phyloP scores from a whole-genome alignment of 108 stramenopile species.

The Skeletonema costatum region DNA sequence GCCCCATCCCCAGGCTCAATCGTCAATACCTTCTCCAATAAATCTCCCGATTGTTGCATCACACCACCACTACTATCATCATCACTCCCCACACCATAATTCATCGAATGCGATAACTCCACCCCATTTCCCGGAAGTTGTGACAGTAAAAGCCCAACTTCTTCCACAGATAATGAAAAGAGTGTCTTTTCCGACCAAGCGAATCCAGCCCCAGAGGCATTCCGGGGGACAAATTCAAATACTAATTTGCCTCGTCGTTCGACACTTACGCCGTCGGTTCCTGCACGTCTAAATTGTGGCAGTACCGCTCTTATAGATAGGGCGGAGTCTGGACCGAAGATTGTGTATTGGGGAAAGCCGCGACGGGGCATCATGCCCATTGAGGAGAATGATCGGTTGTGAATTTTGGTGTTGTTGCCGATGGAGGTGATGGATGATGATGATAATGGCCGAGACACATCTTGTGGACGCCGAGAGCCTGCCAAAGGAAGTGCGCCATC shows the following conservation, averaged over 20 bases:
- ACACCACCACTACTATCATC: conserved; percentile 8
- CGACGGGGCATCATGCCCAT: conserved; percentile 33
- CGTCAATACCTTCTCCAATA: conserved; percentile 60
- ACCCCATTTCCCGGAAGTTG: conserved; percentile 51
- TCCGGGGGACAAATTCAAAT: conserved; percentile 56
- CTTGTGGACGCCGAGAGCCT: not conserved
- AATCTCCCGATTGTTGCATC: conserved; percentile 28
- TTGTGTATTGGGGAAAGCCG: conserved; percentile 59
- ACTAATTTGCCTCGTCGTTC: conserved; percentile 58
- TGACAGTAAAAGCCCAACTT: conserved; percentile 53
- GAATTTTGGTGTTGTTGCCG: not conserved
- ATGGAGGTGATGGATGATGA: not conserved
- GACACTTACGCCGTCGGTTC: conserved; percentile 24
- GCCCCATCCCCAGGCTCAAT: conserved; percentile 57
- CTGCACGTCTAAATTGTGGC: conserved; percentile 53
- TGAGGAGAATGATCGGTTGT: conserved; percentile 16
- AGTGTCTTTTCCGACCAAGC: conserved; percentile 35
- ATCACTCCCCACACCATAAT: conserved; percentile 9
- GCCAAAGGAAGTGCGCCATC: not conserved
- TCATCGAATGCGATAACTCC: conserved; percentile 40
- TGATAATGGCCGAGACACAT: not conserved
- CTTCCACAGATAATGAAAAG: conserved; percentile 59
- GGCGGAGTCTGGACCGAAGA: conserved; percentile 49
- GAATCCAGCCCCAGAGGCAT: conserved; percentile 25
- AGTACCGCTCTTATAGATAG: conserved; percentile 53